Base-by-base conservation (phyloP, 768 basidiomycete species). In the Naganishia antarctica region DNA sequence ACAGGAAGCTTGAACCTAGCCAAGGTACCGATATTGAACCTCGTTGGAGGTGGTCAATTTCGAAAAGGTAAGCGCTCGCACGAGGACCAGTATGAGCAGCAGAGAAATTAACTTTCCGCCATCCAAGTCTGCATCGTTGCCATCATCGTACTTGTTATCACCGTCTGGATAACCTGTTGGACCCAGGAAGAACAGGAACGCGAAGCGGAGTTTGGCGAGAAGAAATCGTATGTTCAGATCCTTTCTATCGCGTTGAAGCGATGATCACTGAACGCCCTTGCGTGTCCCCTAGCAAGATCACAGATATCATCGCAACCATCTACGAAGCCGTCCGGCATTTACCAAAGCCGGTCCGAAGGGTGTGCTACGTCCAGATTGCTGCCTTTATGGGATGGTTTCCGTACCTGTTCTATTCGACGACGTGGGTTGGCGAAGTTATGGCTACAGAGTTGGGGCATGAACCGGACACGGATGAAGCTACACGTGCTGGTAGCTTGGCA, bases 341-440 rank as follows among this genome's bases (percentile, higher is more conserved):
- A 47, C 93, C 93, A 0, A 85, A 83, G 68, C 87, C 91, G 13
- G 86, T 97, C 46, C 84, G 86, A 53, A 84, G 89, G 28, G 93
- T 97, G 12, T 97, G 93, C 75, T 86, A 87, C 71, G 92, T 96
- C 3, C 93, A 97, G 73, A 78, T 97, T 18, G 93, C 90, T 74
- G 92, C 93, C 1, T 97, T 94, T 75, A 94, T 94, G 90, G 91
- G 90, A 69, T 97, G 93, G 90, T 97, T 97, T 73, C 93, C 93
- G 0, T 97, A 92, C 81, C 81, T 96, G 43, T 96, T 97, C 78
- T 74, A 76, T 64, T 90, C 89, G 16, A 97, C 93, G 9, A 93
- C 92, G 1, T 97, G 93, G 73, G 83, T 97, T 61, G 91, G 91
- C 4, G 91, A 96, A 79, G 81, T 96, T 21, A 92, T 97, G 91